Percentiles rank a stretch among this genome's conserved stretches.
phyloP scores from a whole-genome alignment of 2,329 filamentous ascomycete genomes.

The Thyridium curvatum region DNA sequence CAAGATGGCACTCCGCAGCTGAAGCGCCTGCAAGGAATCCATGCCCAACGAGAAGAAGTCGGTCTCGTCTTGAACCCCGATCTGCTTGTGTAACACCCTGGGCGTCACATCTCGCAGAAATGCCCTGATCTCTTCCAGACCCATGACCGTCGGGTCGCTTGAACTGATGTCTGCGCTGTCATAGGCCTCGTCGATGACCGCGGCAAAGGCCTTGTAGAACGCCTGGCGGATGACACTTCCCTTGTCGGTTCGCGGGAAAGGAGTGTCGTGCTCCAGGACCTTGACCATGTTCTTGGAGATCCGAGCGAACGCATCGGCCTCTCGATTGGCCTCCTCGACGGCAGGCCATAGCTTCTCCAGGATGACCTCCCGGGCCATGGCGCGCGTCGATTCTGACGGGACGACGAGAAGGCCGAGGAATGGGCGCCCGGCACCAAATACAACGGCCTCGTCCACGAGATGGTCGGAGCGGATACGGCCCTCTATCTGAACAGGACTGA shows the following conservation, averaged over 20 bases:
- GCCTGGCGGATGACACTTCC: conserved; percentile 43
- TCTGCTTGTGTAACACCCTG: conserved; percentile 14
- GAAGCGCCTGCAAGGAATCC: conserved; percentile 53
- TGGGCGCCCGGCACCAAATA: conserved; percentile 43
- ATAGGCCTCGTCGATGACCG: conserved; percentile 35
- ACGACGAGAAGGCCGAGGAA: conserved; percentile 49
- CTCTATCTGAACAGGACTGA: conserved; percentile 41
- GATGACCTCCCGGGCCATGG: conserved; percentile 15
- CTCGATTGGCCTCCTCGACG: conserved; percentile 22
- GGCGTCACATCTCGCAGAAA: conserved; percentile 25
- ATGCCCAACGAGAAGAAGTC: conserved; percentile 55
- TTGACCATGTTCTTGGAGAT: conserved; percentile 43
- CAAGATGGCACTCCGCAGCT: conserved; percentile 45
- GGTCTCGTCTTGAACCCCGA: conserved; percentile 26
- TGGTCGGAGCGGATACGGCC: conserved; percentile 41
- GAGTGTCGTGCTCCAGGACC: conserved; percentile 33
- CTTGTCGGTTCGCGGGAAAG: conserved; percentile 46
- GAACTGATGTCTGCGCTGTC: too few relatives aligned
- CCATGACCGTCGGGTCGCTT: conserved; percentile 1
- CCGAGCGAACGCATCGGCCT: conserved; percentile 21
- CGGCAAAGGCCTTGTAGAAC: conserved; percentile 35
- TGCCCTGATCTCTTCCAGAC: conserved; percentile 18
- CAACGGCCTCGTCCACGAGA: conserved; percentile 42
- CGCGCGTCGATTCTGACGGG: conserved; percentile 11
- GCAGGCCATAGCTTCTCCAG: conserved; percentile 24